Percentiles rank a stretch among this genome's conserved stretches.
phyloP scores from a whole-genome alignment of 2,329 filamentous ascomycete species.

The Lithohypha guttulata region DNA sequence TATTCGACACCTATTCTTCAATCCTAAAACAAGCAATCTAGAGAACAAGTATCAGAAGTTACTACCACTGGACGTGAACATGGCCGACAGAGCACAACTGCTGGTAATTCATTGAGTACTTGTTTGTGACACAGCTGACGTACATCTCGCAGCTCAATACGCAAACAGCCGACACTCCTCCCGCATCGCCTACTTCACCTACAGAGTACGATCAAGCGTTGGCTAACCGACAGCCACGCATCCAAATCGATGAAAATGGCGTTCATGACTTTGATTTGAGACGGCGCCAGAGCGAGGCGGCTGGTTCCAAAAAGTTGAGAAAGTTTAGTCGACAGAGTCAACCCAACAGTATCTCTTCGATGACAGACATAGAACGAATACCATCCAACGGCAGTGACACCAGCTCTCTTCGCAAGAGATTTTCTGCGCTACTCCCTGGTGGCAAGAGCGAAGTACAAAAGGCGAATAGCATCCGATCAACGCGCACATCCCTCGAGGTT shows the following conservation, averaged over 20 bases:
- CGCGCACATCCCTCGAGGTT: slow-evolving; percentile 10
- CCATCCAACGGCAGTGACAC: slow-evolving; percentile 7
- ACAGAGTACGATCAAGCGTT: not conserved
- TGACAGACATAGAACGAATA: slow-evolving; percentile 5
- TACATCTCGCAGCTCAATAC: not conserved
- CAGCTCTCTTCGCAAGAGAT: slow-evolving; percentile 3
- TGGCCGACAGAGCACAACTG: too few species aligned
- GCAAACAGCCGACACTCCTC: slow-evolving; percentile 7
- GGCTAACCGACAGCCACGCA: not conserved
- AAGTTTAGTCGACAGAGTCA: slow-evolving; percentile 4
- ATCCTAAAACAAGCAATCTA: too few species aligned
- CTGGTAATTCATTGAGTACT: too few species aligned
- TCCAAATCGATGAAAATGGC: slow-evolving; percentile 6
- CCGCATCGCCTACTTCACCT: slow-evolving; percentile 2
- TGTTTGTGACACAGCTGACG: slow-evolving; percentile 6
- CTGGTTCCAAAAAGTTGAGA: not conserved
- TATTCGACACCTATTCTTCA: too few species aligned
- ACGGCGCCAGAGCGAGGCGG: not conserved
- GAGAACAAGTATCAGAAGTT: too few species aligned
- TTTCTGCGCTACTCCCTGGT: slow-evolving; percentile 1
- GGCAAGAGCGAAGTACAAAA: slow-evolving; percentile 1
- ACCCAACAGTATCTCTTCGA: slow-evolving; percentile 5
- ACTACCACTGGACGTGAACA: too few species aligned
- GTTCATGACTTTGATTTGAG: slow-evolving; percentile 8
- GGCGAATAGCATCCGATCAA: slow-evolving; percentile 7